Evolutionary conservation across 2,329 filamentous ascomycete species (phyloP).

Genomic region (Macrophomina tecta): DNA sequence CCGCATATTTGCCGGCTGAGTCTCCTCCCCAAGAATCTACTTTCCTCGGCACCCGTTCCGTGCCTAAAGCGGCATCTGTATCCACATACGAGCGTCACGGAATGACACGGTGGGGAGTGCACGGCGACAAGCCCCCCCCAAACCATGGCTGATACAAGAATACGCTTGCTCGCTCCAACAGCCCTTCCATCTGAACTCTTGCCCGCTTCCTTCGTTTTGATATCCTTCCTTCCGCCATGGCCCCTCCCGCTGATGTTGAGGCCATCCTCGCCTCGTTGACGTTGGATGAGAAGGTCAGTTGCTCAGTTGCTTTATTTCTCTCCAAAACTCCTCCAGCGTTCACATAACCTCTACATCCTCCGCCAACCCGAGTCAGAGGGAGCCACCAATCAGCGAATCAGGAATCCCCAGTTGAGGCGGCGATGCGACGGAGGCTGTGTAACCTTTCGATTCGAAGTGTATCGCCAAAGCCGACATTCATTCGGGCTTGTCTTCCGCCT

Average conservation of each 20-base stretch:
- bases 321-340: neutral
- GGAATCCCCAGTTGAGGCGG: neutral
- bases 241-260: slow-evolving; percentile 38
- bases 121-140: neutral
- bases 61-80: slow-evolving; percentile 11
- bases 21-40: neutral
- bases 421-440: neutral
- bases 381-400: neutral
- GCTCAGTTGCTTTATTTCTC: neutral
- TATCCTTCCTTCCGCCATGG: slow-evolving; percentile 14
- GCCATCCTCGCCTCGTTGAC: slow-evolving; percentile 40
- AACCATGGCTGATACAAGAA: slow-evolving; percentile 17
- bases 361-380: neutral
- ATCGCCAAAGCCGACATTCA: too few species aligned
- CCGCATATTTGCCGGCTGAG: slow-evolving; percentile 3
- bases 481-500: too few species aligned
- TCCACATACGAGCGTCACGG: neutral
- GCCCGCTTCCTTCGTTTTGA: neutral
- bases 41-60: slow-evolving; percentile 3
- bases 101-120: slow-evolving; percentile 9
- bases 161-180: neutral
- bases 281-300: slow-evolving; percentile 42
- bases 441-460: neutral
- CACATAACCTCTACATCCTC: too few species aligned
- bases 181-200: neutral